A percentile compares a stretch with the other conserved stretches of the same genome.
These are phyloP conservation scores for Dipteronia dyeriana DNA, from an alignment of 345 rosid genomes.

Conservation along the genomic window DNA sequence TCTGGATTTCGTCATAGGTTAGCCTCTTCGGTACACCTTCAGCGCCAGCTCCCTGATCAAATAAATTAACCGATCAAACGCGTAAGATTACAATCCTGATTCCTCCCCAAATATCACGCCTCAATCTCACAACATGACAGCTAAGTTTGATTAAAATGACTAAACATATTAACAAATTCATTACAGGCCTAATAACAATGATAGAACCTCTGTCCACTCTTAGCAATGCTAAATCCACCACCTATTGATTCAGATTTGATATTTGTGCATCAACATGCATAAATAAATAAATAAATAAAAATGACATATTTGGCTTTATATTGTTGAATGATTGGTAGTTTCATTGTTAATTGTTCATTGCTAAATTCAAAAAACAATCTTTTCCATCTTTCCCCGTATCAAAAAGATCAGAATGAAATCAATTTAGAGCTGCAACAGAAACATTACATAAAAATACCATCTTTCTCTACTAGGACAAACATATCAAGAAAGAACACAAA, in stretches of 20 bases:
- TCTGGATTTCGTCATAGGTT: constrained; percentile 90
- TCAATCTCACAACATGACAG: not conserved
- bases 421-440: not conserved
- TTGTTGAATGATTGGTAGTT: not conserved
- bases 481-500: not conserved
- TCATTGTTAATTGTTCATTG: too few species aligned
- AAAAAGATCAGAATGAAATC: not conserved
- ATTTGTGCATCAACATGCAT: not conserved
- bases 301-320: not conserved
- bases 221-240: not conserved
- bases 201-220: not conserved
- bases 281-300: not conserved
- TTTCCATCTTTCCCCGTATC: not conserved
- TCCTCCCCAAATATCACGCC: not conserved
- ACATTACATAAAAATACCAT: not conserved
- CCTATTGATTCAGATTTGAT: not conserved
- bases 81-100: not conserved
- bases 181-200: not conserved
- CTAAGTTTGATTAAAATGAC: not conserved
- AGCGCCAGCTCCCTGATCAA: constrained; percentile 77
- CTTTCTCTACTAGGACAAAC: not conserved
- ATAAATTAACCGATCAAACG: not conserved
- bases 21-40: constrained; percentile 90
- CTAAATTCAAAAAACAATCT: not conserved
- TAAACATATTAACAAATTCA: not conserved